phyloP scores from a whole-genome alignment of 768 basidiomycete genomes.

The Boletus rubroflammeus region DNA sequence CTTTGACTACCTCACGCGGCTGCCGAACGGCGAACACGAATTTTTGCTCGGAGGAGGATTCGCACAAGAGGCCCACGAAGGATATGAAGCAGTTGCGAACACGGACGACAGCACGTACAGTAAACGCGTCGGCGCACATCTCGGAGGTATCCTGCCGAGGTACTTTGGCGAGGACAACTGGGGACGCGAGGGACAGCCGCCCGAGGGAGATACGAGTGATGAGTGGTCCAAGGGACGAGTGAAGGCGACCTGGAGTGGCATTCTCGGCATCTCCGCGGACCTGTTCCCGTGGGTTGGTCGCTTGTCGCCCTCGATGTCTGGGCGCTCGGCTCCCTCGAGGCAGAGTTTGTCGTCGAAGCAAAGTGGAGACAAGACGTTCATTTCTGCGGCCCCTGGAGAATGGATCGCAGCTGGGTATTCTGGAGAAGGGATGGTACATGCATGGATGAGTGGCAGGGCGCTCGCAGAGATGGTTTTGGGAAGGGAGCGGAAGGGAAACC shows the following conservation, averaged over 20 bases:
- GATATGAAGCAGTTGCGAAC: conserved; percentile 35
- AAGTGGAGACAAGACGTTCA: background rate
- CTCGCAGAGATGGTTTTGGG: conserved; percentile 58
- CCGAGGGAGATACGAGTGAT: conserved; percentile 4
- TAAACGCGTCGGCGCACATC: conserved; percentile 32
- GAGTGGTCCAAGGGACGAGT: conserved; percentile 44
- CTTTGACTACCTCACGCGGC: conserved; percentile 70
- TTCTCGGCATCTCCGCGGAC: conserved; percentile 62
- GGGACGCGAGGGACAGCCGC: conserved; percentile 34
- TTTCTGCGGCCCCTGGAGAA: conserved; percentile 47
- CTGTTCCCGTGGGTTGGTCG: conserved; percentile 69
- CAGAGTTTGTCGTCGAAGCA: background rate
- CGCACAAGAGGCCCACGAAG: conserved; percentile 30
- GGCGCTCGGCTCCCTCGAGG: conserved; percentile 31
- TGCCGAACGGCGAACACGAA: conserved; percentile 42
- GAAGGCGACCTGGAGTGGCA: conserved; percentile 60
- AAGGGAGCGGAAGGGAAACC: conserved; percentile 24
- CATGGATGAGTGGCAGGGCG: conserved; percentile 62
- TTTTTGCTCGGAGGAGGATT: conserved; percentile 66
- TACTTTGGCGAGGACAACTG: conserved; percentile 50
- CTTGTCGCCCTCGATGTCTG: conserved; percentile 46
- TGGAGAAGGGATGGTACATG: conserved; percentile 73
- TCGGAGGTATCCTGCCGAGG: conserved; percentile 45
- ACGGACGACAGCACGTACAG: conserved; percentile 37
- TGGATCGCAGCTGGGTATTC: conserved; percentile 72